These are phyloP conservation scores for Paraurostyla sp. DNA, from an alignment of 73 alveolate genomes.

Conservation along the genomic window DNA sequence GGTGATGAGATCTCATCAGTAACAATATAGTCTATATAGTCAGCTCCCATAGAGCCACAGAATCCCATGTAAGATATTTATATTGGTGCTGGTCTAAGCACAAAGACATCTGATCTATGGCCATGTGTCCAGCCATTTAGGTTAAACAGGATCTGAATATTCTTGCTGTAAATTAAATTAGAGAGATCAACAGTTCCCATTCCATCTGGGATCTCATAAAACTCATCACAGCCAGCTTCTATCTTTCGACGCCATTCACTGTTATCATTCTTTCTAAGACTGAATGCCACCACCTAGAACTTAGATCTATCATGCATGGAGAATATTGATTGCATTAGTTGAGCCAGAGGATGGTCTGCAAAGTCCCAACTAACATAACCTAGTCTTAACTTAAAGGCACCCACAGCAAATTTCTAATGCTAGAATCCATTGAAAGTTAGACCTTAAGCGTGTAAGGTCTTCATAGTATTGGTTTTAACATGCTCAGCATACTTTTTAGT, in stretches of 20 bases:
- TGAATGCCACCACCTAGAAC: conserved; percentile 61
- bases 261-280: conserved; percentile 57
- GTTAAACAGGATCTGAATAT: conserved; percentile 70
- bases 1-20: conserved; percentile 72
- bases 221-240: conserved; percentile 59
- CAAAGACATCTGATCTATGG: conserved; percentile 67
- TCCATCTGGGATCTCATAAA: conserved; percentile 56
- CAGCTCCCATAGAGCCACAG: conserved; percentile 71
- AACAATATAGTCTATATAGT: conserved; percentile 66
- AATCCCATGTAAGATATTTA: conserved; percentile 71
- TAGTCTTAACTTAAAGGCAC: conserved; percentile 54
- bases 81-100: conserved; percentile 71
- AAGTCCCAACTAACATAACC: conserved; percentile 77
- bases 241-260: conserved; percentile 63
- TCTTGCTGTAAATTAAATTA: conserved; percentile 41
- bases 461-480: conserved; percentile 11
- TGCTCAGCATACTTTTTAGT: conserved; percentile 67
- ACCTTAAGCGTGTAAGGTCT: conserved; percentile 13
- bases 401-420: conserved; percentile 6
- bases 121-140: conserved; percentile 78
- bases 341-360: conserved; percentile 74
- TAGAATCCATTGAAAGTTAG: conserved; percentile 7
- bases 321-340: conserved; percentile 63
- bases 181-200: conserved; percentile 55
- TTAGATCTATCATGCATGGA: conserved; percentile 59